Evolutionary conservation across 305 asterid species (phyloP), one percentile per base, ranked within the genome.

Genomic region (Euphrasia arctica): DNA sequence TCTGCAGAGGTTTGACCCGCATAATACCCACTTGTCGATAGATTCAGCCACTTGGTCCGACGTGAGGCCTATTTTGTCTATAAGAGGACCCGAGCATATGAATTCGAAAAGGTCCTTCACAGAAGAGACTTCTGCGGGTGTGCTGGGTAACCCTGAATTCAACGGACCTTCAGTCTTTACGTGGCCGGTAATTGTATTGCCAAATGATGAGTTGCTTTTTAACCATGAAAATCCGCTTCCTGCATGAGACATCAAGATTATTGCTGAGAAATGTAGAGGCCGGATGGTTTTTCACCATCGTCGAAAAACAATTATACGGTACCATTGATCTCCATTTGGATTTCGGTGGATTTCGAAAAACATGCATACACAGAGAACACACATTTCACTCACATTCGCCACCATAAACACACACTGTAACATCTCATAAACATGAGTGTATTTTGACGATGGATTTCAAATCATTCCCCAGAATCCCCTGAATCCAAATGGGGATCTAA

Each of bases 1-100:
- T 73, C 95, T 83, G 74, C 97, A 90, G 60, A 93, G 85, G 28
- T 85, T 85, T 13, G 95, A 83, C 56, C 95, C 95, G 60, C 76
- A 84, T 71, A 80, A 41, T 67, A 93, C 67, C 97, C 95, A 93
- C 75, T 81, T 75, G 82, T 93, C 99, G 70, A 93, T 85, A 54
- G 88, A 80, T 55, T 88, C 91, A 15, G 85, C 94, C 78, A 93
- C 91, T 72, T 75, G 78, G 58, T 86, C 91, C 1, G 91, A 28
- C 50, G 84, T 78, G 1, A 90, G 75, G 50, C 95, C 95, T 0
- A 78, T 69, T 69, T 82, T 85, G 54, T 78, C 67, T 49, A 86
- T 5, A 48, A 93, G 89, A 48, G 96, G 97, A 56, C 96, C 95
- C 2, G 74, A 1, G 71, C 92, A 88, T 79, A 93, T 90, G 74